Evolutionary conservation across 371 early-diverging fungal species (phyloP).

Genomic region (Zopfochytrium polystomum): DNA sequence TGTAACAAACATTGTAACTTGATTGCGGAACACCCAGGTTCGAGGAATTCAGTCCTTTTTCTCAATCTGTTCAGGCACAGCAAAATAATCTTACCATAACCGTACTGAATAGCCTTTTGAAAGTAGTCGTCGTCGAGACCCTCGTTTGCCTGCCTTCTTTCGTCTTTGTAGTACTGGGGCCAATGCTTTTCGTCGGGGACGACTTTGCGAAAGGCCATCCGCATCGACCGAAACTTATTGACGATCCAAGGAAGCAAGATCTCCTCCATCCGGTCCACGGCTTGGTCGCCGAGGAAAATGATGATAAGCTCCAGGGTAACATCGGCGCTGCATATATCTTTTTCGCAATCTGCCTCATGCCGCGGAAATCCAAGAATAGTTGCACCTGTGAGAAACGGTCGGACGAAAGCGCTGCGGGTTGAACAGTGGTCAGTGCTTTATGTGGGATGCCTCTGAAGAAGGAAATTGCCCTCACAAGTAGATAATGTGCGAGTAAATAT

Average conservation of each 20-base stretch:
- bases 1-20: slow-evolving; percentile 46
- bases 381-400: neutral
- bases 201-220: neutral
- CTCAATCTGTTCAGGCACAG: slow-evolving; percentile 4
- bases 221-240: slow-evolving; percentile 8
- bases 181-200: slow-evolving; percentile 9
- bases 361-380: slow-evolving; percentile 2
- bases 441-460: too few relatives aligned
- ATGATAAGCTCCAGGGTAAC: slow-evolving; percentile 50
- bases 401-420: slow-evolving; percentile 12
- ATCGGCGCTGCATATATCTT: slow-evolving; percentile 37
- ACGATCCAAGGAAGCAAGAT: slow-evolving; percentile 35
- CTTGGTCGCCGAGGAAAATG: slow-evolving; percentile 51
- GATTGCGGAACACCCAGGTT: too few relatives aligned
- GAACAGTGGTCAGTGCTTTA: too few relatives aligned
- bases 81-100: slow-evolving; percentile 17
- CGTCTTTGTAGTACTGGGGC: slow-evolving; percentile 49
- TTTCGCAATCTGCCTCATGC: neutral
- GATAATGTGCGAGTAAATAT: slow-evolving; percentile 19
- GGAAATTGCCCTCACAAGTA: slow-evolving; percentile 10
- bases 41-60: neutral
- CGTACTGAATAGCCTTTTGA: slow-evolving; percentile 20
- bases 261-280: slow-evolving; percentile 43
- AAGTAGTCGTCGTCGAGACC: slow-evolving; percentile 20
- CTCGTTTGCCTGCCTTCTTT: slow-evolving; percentile 24